phyloP scores from a whole-genome alignment of 2,329 filamentous ascomycete genomes.

The Cytospora piceicola region DNA sequence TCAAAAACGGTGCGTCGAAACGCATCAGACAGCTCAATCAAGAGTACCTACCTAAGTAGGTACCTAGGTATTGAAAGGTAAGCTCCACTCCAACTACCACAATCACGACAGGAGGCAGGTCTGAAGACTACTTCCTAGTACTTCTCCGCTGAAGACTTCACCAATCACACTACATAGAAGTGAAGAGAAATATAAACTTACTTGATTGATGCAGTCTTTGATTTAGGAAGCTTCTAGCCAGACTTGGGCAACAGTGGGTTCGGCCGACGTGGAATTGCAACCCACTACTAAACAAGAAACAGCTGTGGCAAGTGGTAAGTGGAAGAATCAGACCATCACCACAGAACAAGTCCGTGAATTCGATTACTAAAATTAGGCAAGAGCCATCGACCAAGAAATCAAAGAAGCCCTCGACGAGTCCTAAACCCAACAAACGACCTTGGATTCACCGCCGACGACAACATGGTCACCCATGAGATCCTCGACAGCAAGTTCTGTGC shows the following conservation, averaged over 20 bases:
- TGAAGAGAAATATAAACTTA: not conserved
- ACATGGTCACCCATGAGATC: not conserved
- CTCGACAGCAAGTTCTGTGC: conserved; percentile 14
- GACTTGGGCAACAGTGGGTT: not conserved
- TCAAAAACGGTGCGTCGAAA: too few species aligned
- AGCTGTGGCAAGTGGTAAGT: not conserved
- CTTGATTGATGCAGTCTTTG: not conserved
- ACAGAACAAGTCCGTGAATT: not conserved
- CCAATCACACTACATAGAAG: not conserved
- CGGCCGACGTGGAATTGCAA: not conserved
- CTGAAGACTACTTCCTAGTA: too few species aligned
- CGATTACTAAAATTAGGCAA: too few species aligned
- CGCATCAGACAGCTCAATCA: too few species aligned
- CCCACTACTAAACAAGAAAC: not conserved
- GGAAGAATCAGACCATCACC: not conserved
- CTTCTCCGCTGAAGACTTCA: not conserved
- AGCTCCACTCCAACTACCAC: too few species aligned
- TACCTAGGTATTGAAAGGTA: too few species aligned
- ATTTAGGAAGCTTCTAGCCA: not conserved
- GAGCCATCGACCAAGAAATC: not conserved
- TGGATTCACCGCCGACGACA: not conserved
- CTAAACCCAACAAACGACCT: not conserved
- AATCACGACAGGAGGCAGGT: too few species aligned
- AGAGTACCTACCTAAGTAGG: too few species aligned
- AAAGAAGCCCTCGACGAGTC: not conserved